These are phyloP conservation scores for Monosporascus cannonballus DNA, from an alignment of 2,329 filamentous ascomycete species.

Conservation along the genomic window DNA sequence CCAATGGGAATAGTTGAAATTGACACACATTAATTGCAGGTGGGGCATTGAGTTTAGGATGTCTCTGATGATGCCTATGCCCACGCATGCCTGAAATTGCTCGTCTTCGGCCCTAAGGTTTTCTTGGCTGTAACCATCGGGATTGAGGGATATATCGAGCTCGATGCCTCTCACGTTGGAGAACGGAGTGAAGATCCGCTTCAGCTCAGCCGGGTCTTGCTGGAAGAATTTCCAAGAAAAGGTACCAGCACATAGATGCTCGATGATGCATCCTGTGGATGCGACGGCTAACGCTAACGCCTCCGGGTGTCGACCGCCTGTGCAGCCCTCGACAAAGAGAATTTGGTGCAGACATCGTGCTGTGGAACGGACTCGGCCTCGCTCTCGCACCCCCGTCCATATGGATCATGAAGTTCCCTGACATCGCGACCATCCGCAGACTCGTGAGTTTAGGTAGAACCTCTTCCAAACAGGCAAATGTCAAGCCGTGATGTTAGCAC, in stretches of 20 bases:
- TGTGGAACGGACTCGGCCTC: background rate
- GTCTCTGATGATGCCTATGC: background rate
- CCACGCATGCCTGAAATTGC: background rate
- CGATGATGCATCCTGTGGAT: background rate
- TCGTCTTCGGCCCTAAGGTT: too few relatives aligned
- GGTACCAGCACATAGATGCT: background rate
- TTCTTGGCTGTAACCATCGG: too few relatives aligned
- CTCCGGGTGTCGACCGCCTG: background rate
- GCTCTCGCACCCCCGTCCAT: fast-evolving
- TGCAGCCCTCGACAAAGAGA: background rate
- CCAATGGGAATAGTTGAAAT: background rate
- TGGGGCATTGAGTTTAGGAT: background rate
- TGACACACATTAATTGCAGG: background rate
- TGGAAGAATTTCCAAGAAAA: background rate
- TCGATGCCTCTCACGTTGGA: background rate
- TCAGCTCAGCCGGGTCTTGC: background rate
- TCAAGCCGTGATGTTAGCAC: background rate
- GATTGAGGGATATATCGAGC: background rate
- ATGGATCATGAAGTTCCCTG: background rate
- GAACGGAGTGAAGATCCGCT: background rate
- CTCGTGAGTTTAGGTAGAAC: background rate
- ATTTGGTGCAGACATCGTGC: fast-evolving
- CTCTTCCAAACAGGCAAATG: background rate
- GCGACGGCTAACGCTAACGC: background rate
- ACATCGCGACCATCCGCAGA: background rate